phyloP scores from a whole-genome alignment of 2,329 filamentous ascomycete genomes.

The Emmonsia crescens region DNA sequence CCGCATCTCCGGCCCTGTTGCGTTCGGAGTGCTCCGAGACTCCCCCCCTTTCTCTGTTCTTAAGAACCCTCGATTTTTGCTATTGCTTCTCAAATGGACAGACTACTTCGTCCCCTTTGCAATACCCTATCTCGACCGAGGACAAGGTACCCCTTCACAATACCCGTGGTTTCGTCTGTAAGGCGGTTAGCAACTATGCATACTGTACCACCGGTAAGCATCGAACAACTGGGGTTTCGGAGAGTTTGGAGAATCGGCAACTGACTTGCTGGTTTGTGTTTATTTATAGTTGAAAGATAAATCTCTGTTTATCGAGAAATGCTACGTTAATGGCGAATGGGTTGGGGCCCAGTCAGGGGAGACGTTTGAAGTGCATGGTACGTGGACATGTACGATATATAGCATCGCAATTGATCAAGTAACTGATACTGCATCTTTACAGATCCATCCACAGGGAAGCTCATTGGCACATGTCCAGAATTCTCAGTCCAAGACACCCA shows the following conservation, averaged over 20 bases:
- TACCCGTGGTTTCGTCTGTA: conserved; percentile 23
- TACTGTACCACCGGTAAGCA: conserved; percentile 30
- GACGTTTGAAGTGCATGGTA: conserved; percentile 77
- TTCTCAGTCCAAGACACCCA: conserved; percentile 69
- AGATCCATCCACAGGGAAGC: conserved; percentile 73
- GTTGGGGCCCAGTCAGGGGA: conserved; percentile 72
- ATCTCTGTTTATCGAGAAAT: conserved; percentile 71
- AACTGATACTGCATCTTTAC: conserved; percentile 6
- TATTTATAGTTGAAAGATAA: conserved; percentile 57
- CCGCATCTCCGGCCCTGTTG: background rate
- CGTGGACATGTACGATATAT: background rate
- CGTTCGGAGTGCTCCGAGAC: background rate
- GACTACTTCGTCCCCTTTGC: conserved; percentile 19
- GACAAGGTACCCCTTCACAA: conserved; percentile 25
- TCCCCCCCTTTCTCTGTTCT: background rate
- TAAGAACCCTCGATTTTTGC: background rate
- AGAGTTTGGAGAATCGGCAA: background rate
- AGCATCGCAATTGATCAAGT: background rate
- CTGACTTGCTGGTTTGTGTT: conserved; percentile 9
- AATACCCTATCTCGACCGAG: conserved; percentile 27
- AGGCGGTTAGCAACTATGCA: conserved; percentile 34
- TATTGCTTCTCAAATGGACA: conserved; percentile 8
- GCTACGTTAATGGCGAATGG: conserved; percentile 91
- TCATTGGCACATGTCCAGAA: conserved; percentile 73
- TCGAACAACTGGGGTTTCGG: background rate